These are phyloP conservation scores for Nothophytophthora sp. DNA, from an alignment of 352 stramenopile species.

Conservation along the genomic window DNA sequence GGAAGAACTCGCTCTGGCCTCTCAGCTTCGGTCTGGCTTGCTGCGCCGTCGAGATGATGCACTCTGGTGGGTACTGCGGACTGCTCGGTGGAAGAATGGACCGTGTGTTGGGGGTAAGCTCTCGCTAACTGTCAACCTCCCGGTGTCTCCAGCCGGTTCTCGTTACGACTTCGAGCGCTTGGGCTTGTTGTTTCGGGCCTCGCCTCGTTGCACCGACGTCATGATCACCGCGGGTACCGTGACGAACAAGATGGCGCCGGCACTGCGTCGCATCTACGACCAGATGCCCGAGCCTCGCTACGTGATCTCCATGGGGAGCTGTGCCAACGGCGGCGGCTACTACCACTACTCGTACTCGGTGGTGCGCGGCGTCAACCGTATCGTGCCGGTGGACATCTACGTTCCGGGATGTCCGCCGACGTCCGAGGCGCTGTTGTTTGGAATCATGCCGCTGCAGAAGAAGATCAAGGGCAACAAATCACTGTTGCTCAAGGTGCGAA, in stretches of 20 bases:
- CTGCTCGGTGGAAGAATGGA: no score
- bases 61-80: slow-evolving; percentile 52
- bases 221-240: slow-evolving; percentile 99
- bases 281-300: slow-evolving; percentile 99
- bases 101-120: no score
- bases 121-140: no score
- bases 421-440: slow-evolving; percentile 97
- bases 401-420: slow-evolving; percentile 97
- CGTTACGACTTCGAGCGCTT: slow-evolving; percentile 98
- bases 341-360: slow-evolving; percentile 96
- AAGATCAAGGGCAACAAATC: slow-evolving; percentile 97
- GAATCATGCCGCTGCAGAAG: slow-evolving; percentile 97
- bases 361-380: slow-evolving; percentile 96
- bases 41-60: slow-evolving; percentile 99
- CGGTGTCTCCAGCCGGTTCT: slow-evolving; percentile 22
- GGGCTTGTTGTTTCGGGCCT: slow-evolving; percentile 97
- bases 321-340: slow-evolving; percentile 94
- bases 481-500: slow-evolving; percentile 92
- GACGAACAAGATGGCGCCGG: slow-evolving; percentile 99
- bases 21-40: slow-evolving; percentile 99
- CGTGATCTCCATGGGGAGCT: slow-evolving; percentile 98
- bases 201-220: slow-evolving; percentile 94
- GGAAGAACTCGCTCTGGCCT: slow-evolving; percentile 95
- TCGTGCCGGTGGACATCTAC: slow-evolving; percentile 99
- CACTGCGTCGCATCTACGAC: slow-evolving; percentile 96